A percentile compares a stretch with the other conserved stretches of the same genome.
Conservation (phyloP, 1,284 basidiomycete species). For the Testicularia cyperi region DNA sequence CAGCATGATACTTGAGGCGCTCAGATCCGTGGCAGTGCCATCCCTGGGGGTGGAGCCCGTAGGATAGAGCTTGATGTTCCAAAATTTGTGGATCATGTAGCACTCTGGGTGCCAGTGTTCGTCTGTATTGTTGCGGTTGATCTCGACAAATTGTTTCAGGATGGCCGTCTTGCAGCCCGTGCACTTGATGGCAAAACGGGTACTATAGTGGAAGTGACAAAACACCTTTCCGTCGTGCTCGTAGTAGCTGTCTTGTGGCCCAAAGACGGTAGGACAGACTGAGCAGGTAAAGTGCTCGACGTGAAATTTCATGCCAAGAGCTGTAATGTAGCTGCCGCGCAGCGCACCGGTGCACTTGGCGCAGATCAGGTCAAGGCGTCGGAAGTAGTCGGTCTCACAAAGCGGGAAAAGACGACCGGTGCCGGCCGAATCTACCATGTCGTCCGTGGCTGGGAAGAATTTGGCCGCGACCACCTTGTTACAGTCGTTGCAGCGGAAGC, state of each 20-base stretch:
- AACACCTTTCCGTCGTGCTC: slow-evolving; percentile 93
- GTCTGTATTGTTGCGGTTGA: slow-evolving; percentile 94
- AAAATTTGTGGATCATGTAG: slow-evolving; percentile 99
- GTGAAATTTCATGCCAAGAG: slow-evolving; percentile 98
- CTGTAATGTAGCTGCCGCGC: slow-evolving; percentile 97
- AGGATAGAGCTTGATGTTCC: slow-evolving; percentile 86
- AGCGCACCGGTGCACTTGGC: slow-evolving; percentile 91
- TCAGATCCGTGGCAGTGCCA: too few relatives aligned
- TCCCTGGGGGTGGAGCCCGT: slow-evolving; percentile 51
- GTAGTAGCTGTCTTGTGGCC: slow-evolving; percentile 97
- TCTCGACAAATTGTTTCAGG: slow-evolving; percentile 98
- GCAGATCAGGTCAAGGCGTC: slow-evolving; percentile 91
- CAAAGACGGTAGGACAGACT: slow-evolving; percentile 91
- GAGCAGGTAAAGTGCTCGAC: slow-evolving; percentile 99
- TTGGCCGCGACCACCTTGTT: slow-evolving; percentile 94
- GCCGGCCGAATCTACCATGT: slow-evolving; percentile 69
- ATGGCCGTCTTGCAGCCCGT: slow-evolving; percentile 98
- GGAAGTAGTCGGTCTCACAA: slow-evolving; percentile 97
- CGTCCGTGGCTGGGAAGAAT: slow-evolving; percentile 76
- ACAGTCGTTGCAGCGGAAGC: slow-evolving; percentile 92
- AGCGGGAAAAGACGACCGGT: slow-evolving; percentile 51
- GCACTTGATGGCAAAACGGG: slow-evolving; percentile 96
- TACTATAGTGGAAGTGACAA: slow-evolving; percentile 81
- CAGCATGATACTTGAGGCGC: too few relatives aligned
- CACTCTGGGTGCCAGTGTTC: slow-evolving; percentile 99